Percentiles rank a stretch among this genome's conserved stretches.
Conservation (phyloP, 1,284 basidiomycete species). For the Cryptococcus depauperatus region DNA sequence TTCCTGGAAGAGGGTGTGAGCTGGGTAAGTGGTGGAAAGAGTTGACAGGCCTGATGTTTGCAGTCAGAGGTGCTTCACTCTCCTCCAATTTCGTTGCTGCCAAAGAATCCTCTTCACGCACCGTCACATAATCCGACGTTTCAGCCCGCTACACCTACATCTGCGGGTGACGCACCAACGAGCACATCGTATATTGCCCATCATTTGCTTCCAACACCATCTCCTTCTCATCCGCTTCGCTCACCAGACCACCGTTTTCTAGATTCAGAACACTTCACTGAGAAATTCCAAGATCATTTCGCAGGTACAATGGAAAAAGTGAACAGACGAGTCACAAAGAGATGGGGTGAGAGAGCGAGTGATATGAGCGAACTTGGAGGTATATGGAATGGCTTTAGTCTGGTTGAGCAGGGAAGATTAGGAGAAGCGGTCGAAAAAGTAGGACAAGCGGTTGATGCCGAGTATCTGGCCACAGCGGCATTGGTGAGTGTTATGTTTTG, state of each 20-base stretch:
- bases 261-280: conserved; percentile 93
- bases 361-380: conserved; percentile 94
- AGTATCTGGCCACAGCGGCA: conserved; percentile 83
- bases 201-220: conserved; percentile 69
- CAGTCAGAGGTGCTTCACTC: conserved; percentile 85
- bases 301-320: conserved; percentile 91
- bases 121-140: conserved; percentile 85
- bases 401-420: conserved; percentile 51
- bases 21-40: conserved; percentile 61
- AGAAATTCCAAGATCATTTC: conserved; percentile 89
- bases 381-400: conserved; percentile 87
- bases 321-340: conserved; percentile 78
- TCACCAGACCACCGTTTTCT: conserved; percentile 87
- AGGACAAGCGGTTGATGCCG: conserved; percentile 90
- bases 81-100: conserved; percentile 77
- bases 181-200: conserved; percentile 43
- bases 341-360: conserved; percentile 86
- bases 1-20: conserved; percentile 93
- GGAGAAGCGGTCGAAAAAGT: conserved; percentile 44
- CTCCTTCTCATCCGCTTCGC: conserved; percentile 72
- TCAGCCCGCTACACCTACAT: conserved; percentile 29
- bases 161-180: conserved; percentile 49
- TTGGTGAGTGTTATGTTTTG: conserved; percentile 53
- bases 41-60: conserved; percentile 11
- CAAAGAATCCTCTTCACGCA: conserved; percentile 92